Percentiles rank a stretch among this genome's conserved stretches.
phyloP scores from a whole-genome alignment of 176 grass and related monocot genomes.

The Alloteropsis semialata region DNA sequence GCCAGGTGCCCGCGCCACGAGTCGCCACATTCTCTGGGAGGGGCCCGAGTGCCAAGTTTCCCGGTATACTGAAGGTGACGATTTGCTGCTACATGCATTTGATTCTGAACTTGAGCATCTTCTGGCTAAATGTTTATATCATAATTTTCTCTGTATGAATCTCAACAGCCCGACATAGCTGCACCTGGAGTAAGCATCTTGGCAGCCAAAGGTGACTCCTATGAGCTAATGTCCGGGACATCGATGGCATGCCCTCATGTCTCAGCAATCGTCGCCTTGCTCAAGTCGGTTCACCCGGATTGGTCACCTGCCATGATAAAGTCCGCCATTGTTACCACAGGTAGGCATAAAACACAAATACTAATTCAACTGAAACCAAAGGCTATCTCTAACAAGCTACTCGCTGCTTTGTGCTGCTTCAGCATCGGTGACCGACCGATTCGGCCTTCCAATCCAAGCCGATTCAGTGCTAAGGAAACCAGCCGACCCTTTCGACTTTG shows the following conservation, averaged over 20 bases:
- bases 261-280: conserved; percentile 8
- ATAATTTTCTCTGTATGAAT: too few relatives aligned
- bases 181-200: conserved; percentile 40
- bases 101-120: too few relatives aligned
- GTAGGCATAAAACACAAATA: too few relatives aligned
- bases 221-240: conserved; percentile 8
- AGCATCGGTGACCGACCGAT: background rate
- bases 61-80: too few relatives aligned
- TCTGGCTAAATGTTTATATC: too few relatives aligned
- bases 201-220: background rate
- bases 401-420: too few relatives aligned
- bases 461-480: conserved; percentile 5
- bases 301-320: conserved; percentile 53
- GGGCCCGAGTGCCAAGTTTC: too few relatives aligned
- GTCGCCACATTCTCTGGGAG: too few relatives aligned
- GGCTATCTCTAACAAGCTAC: too few relatives aligned
- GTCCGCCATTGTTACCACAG: conserved; percentile 41
- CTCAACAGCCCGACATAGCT: conserved; percentile 38
- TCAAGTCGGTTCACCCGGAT: conserved; percentile 34
- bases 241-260: conserved; percentile 54
- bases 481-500: conserved; percentile 14
- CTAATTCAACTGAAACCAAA: too few relatives aligned
- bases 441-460: conserved; percentile 24
- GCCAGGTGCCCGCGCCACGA: too few relatives aligned
- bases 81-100: too few relatives aligned